Conservation (phyloP, 2,329 filamentous ascomycete genomes). For the Pseudomassariella vexata region DNA sequence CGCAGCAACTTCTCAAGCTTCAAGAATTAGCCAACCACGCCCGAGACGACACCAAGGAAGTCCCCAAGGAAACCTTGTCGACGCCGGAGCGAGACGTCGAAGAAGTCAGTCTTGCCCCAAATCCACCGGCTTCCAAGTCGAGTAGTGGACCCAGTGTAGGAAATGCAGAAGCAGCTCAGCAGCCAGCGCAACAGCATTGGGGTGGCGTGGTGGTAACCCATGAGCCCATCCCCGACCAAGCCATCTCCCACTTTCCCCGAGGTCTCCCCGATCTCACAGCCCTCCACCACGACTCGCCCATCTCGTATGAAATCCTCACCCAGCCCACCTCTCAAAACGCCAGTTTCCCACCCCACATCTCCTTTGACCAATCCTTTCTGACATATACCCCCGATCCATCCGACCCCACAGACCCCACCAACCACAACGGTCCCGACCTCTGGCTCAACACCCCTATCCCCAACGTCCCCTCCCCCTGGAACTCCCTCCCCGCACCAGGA, state of each 20-base stretch:
- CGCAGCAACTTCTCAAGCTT: constrained; percentile 54
- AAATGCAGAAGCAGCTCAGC: background rate
- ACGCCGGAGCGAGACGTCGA: no score
- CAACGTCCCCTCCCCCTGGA: constrained; percentile 26
- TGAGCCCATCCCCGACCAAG: constrained; percentile 11
- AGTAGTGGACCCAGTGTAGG: no score
- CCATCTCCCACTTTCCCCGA: constrained; percentile 1
- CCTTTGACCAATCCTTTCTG: constrained; percentile 16
- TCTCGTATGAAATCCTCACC: constrained; percentile 42
- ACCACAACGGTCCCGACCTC: no score
- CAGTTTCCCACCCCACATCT: constrained; percentile 40
- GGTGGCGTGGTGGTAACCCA: constrained; percentile 22
- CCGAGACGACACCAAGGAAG: no score
- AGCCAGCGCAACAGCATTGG: constrained; percentile 9
- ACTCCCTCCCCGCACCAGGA: constrained; percentile 34
- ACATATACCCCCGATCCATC: no score
- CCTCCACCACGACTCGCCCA: constrained; percentile 7
- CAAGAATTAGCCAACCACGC: constrained; percentile 43
- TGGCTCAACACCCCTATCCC: constrained; percentile 16
- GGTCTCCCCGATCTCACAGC: constrained; percentile 1
- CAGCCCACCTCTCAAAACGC: constrained; percentile 47
- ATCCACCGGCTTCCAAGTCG: no score
- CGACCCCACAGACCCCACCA: no score
- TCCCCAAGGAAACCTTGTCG: no score
- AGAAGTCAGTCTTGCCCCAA: no score